A percentile compares a stretch with the other conserved stretches of the same genome.
phyloP scores from a whole-genome alignment of 2,329 filamentous ascomycete genomes.

The Monosporascus sp. region DNA sequence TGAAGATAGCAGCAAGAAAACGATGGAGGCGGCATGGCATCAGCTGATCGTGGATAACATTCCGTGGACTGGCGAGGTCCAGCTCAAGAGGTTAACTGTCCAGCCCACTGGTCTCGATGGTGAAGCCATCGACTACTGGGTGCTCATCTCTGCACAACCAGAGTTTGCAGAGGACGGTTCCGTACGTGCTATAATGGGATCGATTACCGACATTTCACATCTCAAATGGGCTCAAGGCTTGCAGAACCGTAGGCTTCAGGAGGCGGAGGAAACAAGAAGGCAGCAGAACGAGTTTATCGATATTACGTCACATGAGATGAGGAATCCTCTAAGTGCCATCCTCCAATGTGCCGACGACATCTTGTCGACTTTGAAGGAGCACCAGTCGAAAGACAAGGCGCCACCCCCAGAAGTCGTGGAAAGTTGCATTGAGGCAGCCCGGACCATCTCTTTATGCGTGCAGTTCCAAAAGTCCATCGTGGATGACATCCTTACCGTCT shows the following conservation, averaged over 20 bases:
- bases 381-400: slow-evolving; percentile 16
- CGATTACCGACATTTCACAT: slow-evolving; percentile 39
- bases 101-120: slow-evolving; percentile 29
- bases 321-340: slow-evolving; percentile 51
- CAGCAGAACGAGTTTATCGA: slow-evolving; percentile 54
- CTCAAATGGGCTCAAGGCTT: slow-evolving; percentile 37
- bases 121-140: slow-evolving; percentile 38
- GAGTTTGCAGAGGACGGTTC: slow-evolving; percentile 29
- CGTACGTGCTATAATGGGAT: slow-evolving; percentile 33
- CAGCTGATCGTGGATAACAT: slow-evolving; percentile 28
- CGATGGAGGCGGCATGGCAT: slow-evolving; percentile 33
- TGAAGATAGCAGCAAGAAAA: slow-evolving; percentile 26
- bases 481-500: slow-evolving; percentile 69
- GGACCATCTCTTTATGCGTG: slow-evolving; percentile 59
- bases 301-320: slow-evolving; percentile 47
- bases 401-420: slow-evolving; percentile 31
- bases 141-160: slow-evolving; percentile 31
- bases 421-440: slow-evolving; percentile 48
- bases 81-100: slow-evolving; percentile 30
- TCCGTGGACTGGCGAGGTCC: slow-evolving; percentile 36
- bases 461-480: slow-evolving; percentile 76
- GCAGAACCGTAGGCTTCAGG: slow-evolving; percentile 29
- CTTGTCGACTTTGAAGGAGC: slow-evolving; percentile 14
- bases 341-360: slow-evolving; percentile 55
- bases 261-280: slow-evolving; percentile 33